phyloP scores from a whole-genome alignment of 306 rosid species.

The Pyrus pyrifolia region DNA sequence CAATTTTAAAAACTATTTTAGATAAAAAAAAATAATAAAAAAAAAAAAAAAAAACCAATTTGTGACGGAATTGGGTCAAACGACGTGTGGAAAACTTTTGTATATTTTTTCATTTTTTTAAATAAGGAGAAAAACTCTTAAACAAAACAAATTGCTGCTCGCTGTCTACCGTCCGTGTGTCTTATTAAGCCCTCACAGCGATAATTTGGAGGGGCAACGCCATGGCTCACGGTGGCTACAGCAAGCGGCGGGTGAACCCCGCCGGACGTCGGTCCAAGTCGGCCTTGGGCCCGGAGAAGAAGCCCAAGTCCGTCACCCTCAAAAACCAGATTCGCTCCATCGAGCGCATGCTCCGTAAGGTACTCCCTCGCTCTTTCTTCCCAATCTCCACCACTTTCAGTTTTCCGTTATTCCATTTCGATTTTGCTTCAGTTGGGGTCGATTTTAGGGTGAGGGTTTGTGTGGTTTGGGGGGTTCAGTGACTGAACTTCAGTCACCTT shows the following conservation, averaged over 20 bases:
- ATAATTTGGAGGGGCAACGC: neutral
- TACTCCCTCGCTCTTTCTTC: conserved; percentile 3
- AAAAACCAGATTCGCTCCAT: conserved; percentile 91
- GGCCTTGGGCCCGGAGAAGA: conserved; percentile 47
- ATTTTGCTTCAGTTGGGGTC: neutral
- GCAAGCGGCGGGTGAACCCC: conserved; percentile 78
- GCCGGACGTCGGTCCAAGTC: conserved; percentile 66
- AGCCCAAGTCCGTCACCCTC: conserved; percentile 75
- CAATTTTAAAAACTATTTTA: too few species aligned
- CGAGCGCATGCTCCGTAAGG: conserved; percentile 93
- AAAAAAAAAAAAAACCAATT: too few species aligned
- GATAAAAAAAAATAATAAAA: too few species aligned
- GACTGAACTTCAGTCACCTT: neutral
- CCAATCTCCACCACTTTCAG: neutral
- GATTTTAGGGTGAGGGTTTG: conserved; percentile 2
- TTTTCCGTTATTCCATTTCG: neutral
- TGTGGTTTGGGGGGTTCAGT: neutral
- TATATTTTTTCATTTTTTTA: neutral
- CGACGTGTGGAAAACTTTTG: too few species aligned
- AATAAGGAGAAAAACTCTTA: neutral
- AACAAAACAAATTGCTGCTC: neutral
- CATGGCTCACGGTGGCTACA: conserved; percentile 93
- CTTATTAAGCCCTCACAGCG: neutral
- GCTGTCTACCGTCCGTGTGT: neutral
- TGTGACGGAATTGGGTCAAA: too few species aligned